Evolutionary conservation across 306 rosid genomes (phyloP).

Genomic region (Argentina anserina): DNA sequence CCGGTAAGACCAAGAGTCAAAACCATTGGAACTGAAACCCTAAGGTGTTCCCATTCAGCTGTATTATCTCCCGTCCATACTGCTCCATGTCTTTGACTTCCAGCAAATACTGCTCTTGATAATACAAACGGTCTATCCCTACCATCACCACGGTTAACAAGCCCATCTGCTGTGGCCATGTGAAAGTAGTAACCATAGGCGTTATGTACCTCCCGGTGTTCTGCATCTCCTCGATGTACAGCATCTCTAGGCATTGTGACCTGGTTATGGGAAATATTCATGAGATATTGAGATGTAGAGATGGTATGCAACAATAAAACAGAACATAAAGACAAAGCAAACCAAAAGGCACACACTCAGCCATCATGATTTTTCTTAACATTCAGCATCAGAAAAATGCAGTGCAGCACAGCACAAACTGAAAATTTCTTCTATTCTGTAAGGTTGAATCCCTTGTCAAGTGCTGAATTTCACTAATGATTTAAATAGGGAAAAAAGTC

Average conservation of each 20-base stretch:
- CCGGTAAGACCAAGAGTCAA: constrained; percentile 89
- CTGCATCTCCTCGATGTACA: constrained; percentile 68
- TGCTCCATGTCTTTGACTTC: constrained; percentile 87
- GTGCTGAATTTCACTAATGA: neutral
- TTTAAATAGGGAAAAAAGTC: neutral
- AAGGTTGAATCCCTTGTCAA: neutral
- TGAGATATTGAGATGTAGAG: neutral
- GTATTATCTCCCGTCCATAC: constrained; percentile 97
- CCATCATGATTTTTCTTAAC: neutral
- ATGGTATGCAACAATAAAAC: neutral
- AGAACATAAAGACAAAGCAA: neutral
- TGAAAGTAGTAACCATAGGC: constrained; percentile 94
- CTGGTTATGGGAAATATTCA: constrained; percentile 35
- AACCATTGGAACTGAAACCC: constrained; percentile 92
- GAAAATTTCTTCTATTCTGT: neutral
- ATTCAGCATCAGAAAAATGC: neutral
- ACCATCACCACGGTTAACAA: constrained; percentile 80
- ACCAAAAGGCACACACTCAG: neutral
- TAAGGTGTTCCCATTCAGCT: constrained; percentile 92
- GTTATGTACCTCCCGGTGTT: constrained; percentile 90
- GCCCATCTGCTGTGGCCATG: constrained; percentile 90
- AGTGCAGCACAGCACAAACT: neutral
- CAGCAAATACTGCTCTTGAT: constrained; percentile 88
- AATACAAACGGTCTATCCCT: constrained; percentile 89
- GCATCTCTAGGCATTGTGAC: constrained; percentile 96